Base-by-base conservation (phyloP, 495 filamentous ascomycete species). In the Poronia punctata region DNA sequence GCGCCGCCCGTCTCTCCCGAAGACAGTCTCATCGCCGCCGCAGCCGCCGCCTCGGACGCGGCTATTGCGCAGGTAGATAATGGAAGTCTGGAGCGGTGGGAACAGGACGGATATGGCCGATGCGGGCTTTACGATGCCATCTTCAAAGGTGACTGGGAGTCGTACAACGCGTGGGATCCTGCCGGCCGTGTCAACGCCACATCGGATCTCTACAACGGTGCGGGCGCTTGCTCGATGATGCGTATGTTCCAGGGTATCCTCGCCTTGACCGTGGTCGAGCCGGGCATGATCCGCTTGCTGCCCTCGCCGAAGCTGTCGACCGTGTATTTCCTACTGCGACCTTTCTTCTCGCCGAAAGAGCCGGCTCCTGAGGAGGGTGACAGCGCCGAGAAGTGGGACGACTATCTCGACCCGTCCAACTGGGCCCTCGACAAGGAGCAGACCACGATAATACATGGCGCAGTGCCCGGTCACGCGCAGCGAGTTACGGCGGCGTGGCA, bases 221-320 rank as follows among this genome's bases (percentile, higher is more conserved):
- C 86, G 7, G 87, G 88, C 4, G 80, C 83, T 2, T 94, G 88
- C 65, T 83, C 76, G 14, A 87, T 90, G 74, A 83, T 90, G 67
- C 76, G 88, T 11, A 87, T 94, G 73, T 90, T 83, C 64, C 86
- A 94, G 54, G 88, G 86, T 18, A 87, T 88, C 71, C 70, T 95
- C 10, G 79, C 82, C n/a, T 76, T 94, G 65, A 88, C 82, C 17
- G 68, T 75, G 29, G 87, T 85, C 7, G 81, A 76, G 5, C 83
- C 86, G 0, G 89, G 89, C 9, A 84, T 86, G n/a, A 71, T 95
- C 40, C 77, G 85, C 15, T 78, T 95, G 16, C 86, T 88, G 35
- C 88, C 88, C 4, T 74, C 87, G 57, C 66, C 92, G n/a, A 75
- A 75, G 34, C 76, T 84, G 16, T 80, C 85, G 19, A 94, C 88